Conservation (phyloP, 768 basidiomycete genomes). For the Leucogyrophana mollusca region DNA sequence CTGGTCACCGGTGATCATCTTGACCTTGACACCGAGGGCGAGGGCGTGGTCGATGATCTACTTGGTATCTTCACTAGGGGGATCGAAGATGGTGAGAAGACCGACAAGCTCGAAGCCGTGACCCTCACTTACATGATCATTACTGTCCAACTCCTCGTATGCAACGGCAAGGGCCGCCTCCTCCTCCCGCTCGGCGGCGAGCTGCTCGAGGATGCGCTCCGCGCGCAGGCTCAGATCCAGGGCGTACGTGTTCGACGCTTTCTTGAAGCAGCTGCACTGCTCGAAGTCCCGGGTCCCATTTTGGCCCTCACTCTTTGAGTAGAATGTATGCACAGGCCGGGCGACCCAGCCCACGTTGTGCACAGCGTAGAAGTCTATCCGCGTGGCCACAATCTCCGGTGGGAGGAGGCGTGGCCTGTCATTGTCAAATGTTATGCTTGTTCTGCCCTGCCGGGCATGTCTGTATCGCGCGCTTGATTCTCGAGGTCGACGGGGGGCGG, state of each 20-base stretch:
- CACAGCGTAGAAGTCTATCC: constrained; percentile 52
- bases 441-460: constrained; percentile 67
- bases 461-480: constrained; percentile 62
- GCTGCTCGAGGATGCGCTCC: constrained; percentile 28
- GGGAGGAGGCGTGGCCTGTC: constrained; percentile 60
- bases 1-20: constrained; percentile 98
- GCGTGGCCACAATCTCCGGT: constrained; percentile 42
- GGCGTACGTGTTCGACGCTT: constrained; percentile 88
- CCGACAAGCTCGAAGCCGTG: constrained; percentile 94
- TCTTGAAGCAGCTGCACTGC: constrained; percentile 83
- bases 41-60: constrained; percentile 93
- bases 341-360: constrained; percentile 62
- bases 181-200: no score
- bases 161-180: constrained; percentile 72
- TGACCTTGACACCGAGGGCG: constrained; percentile 89
- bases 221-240: constrained; percentile 41
- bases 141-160: constrained; percentile 80
- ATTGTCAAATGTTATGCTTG: constrained; percentile 55
- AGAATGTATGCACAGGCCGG: constrained; percentile 47
- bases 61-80: constrained; percentile 92
- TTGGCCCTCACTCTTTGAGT: constrained; percentile 45
- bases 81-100: constrained; percentile 91
- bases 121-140: constrained; percentile 75
- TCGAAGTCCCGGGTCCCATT: constrained; percentile 41
- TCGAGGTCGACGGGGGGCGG: no score